These are phyloP conservation scores for Wickerhamiella allomyrinae DNA, from an alignment of 805 yeast genomes.

Conservation along the genomic window DNA sequence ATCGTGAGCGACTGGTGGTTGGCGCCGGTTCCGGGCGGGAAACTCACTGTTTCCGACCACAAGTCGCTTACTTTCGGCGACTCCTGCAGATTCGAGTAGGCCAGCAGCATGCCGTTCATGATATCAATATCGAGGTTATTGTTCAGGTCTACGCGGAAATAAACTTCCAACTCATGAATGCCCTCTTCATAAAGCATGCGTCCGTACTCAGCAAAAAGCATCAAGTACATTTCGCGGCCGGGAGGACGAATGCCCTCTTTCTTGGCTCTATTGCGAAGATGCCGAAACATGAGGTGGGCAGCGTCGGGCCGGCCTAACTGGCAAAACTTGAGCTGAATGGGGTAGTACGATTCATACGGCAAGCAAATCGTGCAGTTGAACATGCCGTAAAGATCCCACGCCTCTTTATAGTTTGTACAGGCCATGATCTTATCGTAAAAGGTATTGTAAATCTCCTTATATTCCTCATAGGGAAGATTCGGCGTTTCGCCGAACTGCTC, in stretches of 20 bases:
- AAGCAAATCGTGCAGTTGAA: conserved; percentile 40
- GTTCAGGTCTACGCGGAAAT: conserved; percentile 46
- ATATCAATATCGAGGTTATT: conserved; percentile 42
- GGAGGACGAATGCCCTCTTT: conserved; percentile 40
- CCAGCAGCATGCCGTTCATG: conserved; percentile 49
- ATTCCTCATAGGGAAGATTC: conserved; percentile 17
- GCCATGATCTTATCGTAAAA: conserved; percentile 33
- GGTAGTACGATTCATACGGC: conserved; percentile 45
- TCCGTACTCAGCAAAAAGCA: conserved; percentile 49
- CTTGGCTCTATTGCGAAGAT: conserved; percentile 41
- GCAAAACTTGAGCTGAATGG: conserved; percentile 44
- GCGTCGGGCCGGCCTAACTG: conserved; percentile 40
- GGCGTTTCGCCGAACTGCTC: conserved; percentile 30
- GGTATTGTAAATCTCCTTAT: conserved; percentile 29
- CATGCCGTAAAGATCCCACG: conserved; percentile 47
- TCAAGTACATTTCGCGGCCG: conserved; percentile 40
- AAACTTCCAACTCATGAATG: conserved; percentile 46
- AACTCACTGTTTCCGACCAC: conserved; percentile 43
- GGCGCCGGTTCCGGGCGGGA: conserved; percentile 37
- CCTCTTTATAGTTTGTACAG: conserved; percentile 28
- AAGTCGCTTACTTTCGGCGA: conserved; percentile 40
- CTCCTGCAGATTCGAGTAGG: conserved; percentile 46
- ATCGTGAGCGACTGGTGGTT: conserved; percentile 51
- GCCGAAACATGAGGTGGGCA: conserved; percentile 47
- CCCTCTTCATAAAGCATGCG: conserved; percentile 47